Base-by-base conservation (phyloP, 2,329 filamentous ascomycete species). In the Phialocephala subalpina region DNA sequence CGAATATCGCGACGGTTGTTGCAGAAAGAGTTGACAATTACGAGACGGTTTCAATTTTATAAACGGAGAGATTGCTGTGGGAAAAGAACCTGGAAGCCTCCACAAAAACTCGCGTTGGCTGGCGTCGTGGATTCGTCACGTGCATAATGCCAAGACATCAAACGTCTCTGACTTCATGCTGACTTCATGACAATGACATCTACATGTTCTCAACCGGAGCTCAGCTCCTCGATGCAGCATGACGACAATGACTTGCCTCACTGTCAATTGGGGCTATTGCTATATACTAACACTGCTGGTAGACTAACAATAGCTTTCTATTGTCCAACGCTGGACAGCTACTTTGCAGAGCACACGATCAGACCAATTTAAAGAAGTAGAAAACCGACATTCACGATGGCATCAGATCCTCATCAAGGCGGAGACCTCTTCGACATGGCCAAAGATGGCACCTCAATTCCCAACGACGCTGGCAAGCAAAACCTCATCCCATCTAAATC, bases 401-500 rank as follows among this genome's bases (percentile, higher is more conserved):
- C 62, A 40, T 29, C 47, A 27, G 63, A 70, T 57, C 58, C 63
- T 58, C 63, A 68, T 12, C 58, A 68, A 66, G 61, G 66, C 6
- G 66, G 68, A 47, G 58, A 68, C 59, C 68, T 70, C 25, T 62
- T 58, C 38, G 60, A 70, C 42, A 68, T 70, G 57, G 61, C 68
- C 20, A 62, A 63, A 52, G 58, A 70, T 49, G 68, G 66, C 18
- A 68, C 66, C 4, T 57, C 60, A 11, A 70, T 68, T 14, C 83
- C 83, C 61, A 77, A 79, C 63, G 82, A 84, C 68, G 81, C 83
- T 47, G 82, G 81, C 62, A 76, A 79, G 14, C 76, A 78, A 69
- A 79, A 80, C 69, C 76, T 76, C 58, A 82, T 85, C 66, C 81
- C 82, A 16, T 84, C 83, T 2, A 78, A 81, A 1, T 78, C 83